Conservation (phyloP, 2,329 filamentous ascomycete species). For the Cercospora sojina region DNA sequence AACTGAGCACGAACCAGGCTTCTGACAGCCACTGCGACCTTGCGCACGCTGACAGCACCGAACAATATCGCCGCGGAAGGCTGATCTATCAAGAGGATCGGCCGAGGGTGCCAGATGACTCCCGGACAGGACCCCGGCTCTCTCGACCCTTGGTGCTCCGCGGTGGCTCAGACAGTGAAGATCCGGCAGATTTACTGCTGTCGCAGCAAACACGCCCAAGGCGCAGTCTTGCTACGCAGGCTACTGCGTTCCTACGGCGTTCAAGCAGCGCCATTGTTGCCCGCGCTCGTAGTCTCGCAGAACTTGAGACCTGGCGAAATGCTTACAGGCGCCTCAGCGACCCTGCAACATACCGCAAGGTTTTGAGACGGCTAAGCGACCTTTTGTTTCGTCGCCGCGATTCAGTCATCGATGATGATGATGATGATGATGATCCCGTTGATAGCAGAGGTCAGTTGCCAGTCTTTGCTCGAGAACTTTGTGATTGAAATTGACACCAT, state of each 20-base stretch:
- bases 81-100: not conserved
- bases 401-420: not conserved
- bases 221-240: not conserved
- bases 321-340: slow-evolving; percentile 3
- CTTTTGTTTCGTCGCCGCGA: not conserved
- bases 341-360: not conserved
- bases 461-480: not conserved
- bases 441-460: not conserved
- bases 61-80: not conserved
- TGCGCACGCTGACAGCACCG: not conserved
- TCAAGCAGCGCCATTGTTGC: not conserved
- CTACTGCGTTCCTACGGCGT: not conserved
- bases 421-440: not conserved
- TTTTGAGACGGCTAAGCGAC: not conserved
- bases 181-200: not conserved
- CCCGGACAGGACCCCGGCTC: not conserved
- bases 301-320: slow-evolving; percentile 2
- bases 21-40: not conserved
- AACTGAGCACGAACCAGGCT: not conserved
- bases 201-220: not conserved
- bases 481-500: not conserved
- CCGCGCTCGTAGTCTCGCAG: not conserved
- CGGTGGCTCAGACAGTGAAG: not conserved
- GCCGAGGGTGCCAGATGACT: not conserved
- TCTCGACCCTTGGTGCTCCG: not conserved